Conservation (phyloP, 2,329 filamentous ascomycete genomes). For the Talaromyces islandicus region DNA sequence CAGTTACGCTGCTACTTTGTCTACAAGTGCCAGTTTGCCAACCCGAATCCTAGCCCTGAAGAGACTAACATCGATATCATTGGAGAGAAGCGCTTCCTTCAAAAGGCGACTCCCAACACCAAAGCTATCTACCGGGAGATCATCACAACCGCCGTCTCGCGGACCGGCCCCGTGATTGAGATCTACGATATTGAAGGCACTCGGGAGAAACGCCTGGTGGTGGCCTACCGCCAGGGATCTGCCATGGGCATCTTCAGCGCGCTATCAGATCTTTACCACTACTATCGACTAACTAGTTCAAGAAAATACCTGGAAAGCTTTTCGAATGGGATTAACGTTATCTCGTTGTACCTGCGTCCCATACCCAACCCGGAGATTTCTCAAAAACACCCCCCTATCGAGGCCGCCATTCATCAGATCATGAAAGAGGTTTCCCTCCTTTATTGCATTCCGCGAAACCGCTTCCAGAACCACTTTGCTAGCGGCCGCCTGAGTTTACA, state of each 20-base stretch:
- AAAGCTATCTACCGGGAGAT: conserved; percentile 94
- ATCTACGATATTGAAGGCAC: conserved; percentile 92
- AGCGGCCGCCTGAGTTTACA: conserved; percentile 82
- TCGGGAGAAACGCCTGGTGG: conserved; percentile 85
- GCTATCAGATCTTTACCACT: conserved; percentile 93
- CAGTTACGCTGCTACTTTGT: conserved; percentile 97
- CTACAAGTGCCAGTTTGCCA: conserved; percentile 88
- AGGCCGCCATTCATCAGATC: conserved; percentile 95
- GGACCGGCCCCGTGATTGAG: conserved; percentile 93
- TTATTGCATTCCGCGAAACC: conserved; percentile 97
- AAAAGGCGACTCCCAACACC: conserved; percentile 93
- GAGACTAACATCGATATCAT: conserved; percentile 90
- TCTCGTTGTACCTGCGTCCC: conserved; percentile 88
- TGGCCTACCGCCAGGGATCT: conserved; percentile 90
- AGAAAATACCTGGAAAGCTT: conserved; percentile 99
- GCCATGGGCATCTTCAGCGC: conserved; percentile 92
- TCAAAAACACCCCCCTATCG: conserved; percentile 67
- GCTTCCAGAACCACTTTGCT: conserved; percentile 85
- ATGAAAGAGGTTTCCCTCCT: conserved; percentile 96
- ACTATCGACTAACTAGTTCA: conserved; percentile 93
- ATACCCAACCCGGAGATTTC: conserved; percentile 53
- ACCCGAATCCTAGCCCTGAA: conserved; percentile 63
- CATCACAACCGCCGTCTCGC: conserved; percentile 73
- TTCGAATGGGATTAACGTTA: conserved; percentile 95
- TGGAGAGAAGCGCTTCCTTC: conserved; percentile 86